These are phyloP conservation scores for Heliosperma pusillum DNA, from an alignment of 148 eudicot genomes.

Conservation along the genomic window DNA sequence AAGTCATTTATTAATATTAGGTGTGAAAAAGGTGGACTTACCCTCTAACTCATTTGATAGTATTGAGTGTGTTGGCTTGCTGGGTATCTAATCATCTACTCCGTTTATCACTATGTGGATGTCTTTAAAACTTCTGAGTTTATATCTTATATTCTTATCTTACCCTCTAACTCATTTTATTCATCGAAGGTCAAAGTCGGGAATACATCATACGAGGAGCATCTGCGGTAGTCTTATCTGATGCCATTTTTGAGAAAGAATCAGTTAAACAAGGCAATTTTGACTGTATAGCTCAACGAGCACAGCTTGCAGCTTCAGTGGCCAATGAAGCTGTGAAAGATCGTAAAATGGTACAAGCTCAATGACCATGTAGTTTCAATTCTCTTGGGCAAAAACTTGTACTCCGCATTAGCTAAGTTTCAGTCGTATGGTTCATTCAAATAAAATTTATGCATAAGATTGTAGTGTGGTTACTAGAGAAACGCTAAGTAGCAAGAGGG, in stretches of 20 bases:
- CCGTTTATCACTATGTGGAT: no score
- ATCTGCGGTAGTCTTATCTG: slow-evolving; percentile 71
- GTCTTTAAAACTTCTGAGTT: neutral
- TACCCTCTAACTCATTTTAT: neutral
- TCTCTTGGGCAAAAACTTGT: neutral
- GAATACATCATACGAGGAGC: slow-evolving; percentile 65
- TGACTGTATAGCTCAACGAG: slow-evolving; percentile 39
- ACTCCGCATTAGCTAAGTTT: no score
- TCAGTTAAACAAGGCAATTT: slow-evolving; percentile 52
- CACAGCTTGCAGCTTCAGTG: slow-evolving; percentile 44
- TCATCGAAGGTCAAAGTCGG: slow-evolving; percentile 46
- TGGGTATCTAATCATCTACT: neutral
- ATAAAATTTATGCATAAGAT: no score
- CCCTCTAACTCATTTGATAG: no score
- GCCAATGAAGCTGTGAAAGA: slow-evolving; percentile 50
- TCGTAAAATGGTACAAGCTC: slow-evolving; percentile 17
- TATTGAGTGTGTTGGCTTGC: neutral
- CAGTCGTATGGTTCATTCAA: no score
- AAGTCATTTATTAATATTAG: neutral
- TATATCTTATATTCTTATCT: no score
- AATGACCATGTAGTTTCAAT: neutral
- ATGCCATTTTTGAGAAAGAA: slow-evolving; percentile 73
- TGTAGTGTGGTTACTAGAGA: no score
- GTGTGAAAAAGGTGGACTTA: no score
- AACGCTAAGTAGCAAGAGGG: no score